Base-by-base conservation (phyloP, 257 asterid genomes). In the Penstemon newberryi region DNA sequence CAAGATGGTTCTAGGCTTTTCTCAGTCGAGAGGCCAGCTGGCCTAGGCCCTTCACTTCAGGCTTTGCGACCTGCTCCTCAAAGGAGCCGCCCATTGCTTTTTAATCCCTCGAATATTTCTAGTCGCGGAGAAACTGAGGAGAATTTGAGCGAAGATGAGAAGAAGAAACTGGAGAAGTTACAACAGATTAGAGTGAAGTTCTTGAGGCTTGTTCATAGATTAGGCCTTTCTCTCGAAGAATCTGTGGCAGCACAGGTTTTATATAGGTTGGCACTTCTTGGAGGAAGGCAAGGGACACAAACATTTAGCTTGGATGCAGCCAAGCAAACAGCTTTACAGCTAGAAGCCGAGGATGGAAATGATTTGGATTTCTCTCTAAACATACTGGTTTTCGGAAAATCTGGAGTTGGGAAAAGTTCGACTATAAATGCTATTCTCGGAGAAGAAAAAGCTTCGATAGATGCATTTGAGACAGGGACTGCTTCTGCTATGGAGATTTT, bases 391-490 rank as follows among this genome's bases (percentile, higher is more conserved):
- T 82, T 93, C 77, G 98, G 98, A 73, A 93, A 93, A 74, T 84
- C 89, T 55, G 98, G 98, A 40, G 95, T 88, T 78, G 98, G 97
- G 60, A 93, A 93, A 67, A 93, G 98, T 52, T 90, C 98, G 50
- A 93, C 95, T 44, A 79, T 93, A 74, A 93, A 93, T 73, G 88
- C 98, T 5, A 72, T 93, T 67, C 74, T 79, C 45, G 97, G 97
- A 40, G 96, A 88, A 58, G 91, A 90, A 77, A 93, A 80, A 80
- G 76, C 95, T 41, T 68, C 75, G 1, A 87, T 93, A 37, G 86
- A 79, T 69, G 90, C 97, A 12, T 93, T 93, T 68, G 88, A 80
- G 71, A 80, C 85, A 38, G 90, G 89, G 40, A 93, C 99, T 13
- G 59, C 74, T 61, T 61, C 79, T 15, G 92, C 82, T 44, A 85